phyloP scores from a whole-genome alignment of 2,329 filamentous ascomycete species.

The Acrocalymma vagum region DNA sequence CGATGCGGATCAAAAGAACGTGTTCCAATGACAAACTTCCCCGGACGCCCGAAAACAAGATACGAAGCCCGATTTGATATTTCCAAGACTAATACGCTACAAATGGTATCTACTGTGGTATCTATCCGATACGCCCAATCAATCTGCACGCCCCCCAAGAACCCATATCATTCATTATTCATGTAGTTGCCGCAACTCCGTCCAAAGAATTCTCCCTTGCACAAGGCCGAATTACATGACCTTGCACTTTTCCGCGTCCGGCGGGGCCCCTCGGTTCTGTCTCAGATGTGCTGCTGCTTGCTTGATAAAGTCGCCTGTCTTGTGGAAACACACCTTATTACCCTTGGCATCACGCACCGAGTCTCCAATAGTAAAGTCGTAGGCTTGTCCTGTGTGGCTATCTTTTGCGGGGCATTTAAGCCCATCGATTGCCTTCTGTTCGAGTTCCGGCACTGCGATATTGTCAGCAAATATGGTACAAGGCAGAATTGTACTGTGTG shows the following conservation, averaged over 20 bases:
- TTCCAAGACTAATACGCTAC: too few relatives aligned
- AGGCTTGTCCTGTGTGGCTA: slow-evolving; percentile 42
- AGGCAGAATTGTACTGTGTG: background rate
- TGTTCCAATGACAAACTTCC: slow-evolving; percentile 20
- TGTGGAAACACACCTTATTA: slow-evolving; percentile 45
- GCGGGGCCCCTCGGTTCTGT: slow-evolving; percentile 29
- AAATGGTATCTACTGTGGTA: too few relatives aligned
- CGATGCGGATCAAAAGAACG: slow-evolving; percentile 5
- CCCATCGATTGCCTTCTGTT: slow-evolving; percentile 40
- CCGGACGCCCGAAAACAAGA: too few relatives aligned
- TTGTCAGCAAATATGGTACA: slow-evolving; percentile 4
- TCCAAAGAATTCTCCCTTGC: too few relatives aligned
- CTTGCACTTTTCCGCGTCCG: slow-evolving; percentile 24
- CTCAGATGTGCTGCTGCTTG: slow-evolving; percentile 41
- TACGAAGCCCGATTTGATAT: too few relatives aligned
- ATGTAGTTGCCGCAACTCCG: too few relatives aligned
- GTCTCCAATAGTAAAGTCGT: slow-evolving; percentile 42
- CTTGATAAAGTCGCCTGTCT: slow-evolving; percentile 44
- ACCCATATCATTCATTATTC: too few relatives aligned
- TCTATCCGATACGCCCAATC: background rate
- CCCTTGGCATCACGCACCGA: slow-evolving; percentile 43
- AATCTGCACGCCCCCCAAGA: too few relatives aligned
- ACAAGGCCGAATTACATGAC: too few relatives aligned
- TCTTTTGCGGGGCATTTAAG: slow-evolving; percentile 42
- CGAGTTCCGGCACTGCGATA: slow-evolving; percentile 27